Conservation (phyloP, 495 filamentous ascomycete genomes). For the Sordaria brevicollis region DNA sequence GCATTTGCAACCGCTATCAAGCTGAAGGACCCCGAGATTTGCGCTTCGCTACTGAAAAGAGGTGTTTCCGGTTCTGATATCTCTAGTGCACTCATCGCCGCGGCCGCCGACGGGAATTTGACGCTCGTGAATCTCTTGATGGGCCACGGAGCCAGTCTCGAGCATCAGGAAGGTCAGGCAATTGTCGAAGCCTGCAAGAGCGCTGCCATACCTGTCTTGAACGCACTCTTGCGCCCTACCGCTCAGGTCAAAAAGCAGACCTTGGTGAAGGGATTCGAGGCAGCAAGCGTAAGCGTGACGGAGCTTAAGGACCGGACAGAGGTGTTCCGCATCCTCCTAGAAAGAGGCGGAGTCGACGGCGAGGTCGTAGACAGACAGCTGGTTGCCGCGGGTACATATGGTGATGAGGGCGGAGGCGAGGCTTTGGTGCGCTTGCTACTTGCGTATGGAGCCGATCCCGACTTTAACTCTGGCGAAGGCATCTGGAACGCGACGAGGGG, state of each 20-base stretch:
- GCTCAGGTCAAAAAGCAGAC: slow-evolving; percentile 22
- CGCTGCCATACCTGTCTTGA: slow-evolving; percentile 27
- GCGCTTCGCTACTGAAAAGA: slow-evolving; percentile 24
- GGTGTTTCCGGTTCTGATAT: slow-evolving; percentile 25
- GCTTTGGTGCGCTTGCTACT: slow-evolving; percentile 32
- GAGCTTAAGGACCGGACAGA: slow-evolving; percentile 28
- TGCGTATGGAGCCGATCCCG: slow-evolving; percentile 29
- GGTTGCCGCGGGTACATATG: slow-evolving; percentile 32
- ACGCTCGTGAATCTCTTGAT: slow-evolving; percentile 30
- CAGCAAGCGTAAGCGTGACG: slow-evolving; percentile 27
- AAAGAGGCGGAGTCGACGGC: slow-evolving; percentile 27
- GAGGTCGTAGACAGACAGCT: slow-evolving; percentile 36
- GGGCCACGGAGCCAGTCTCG: slow-evolving; percentile 29
- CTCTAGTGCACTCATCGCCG: slow-evolving; percentile 30
- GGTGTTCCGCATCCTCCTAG: slow-evolving; percentile 31
- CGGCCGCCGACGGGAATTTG: slow-evolving; percentile 35
- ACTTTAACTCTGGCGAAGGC: slow-evolving; percentile 36
- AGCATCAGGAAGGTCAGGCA: slow-evolving; percentile 35
- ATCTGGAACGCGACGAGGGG: slow-evolving; percentile 36
- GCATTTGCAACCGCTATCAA: slow-evolving; percentile 25
- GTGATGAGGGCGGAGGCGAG: slow-evolving; percentile 27
- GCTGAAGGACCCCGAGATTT: slow-evolving; percentile 20
- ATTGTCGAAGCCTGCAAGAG: slow-evolving; percentile 33
- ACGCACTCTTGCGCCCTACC: slow-evolving; percentile 27
- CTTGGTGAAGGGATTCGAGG: slow-evolving; percentile 31